Percentiles rank a stretch among this genome's conserved stretches.
Evolutionary conservation across 371 early-diverging fungal genomes (phyloP).

Genomic region (Mortierella sp.): DNA sequence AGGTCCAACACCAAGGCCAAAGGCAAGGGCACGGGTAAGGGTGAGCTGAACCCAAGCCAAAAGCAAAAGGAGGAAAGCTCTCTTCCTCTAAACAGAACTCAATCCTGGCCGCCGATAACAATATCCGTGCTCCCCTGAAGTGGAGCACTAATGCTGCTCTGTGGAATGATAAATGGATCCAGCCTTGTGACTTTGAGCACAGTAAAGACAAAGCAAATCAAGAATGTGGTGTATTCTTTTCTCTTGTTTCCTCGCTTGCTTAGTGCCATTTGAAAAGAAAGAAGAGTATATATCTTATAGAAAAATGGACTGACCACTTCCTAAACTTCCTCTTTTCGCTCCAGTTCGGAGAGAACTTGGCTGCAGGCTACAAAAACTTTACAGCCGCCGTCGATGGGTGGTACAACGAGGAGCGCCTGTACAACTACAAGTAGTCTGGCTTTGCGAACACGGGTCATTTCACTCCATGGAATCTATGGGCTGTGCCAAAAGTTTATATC

Average conservation of each 20-base stretch:
- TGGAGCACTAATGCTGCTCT: constrained; percentile 63
- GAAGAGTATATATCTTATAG: neutral
- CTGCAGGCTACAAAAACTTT: constrained; percentile 59
- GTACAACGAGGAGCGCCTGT: constrained; percentile 63
- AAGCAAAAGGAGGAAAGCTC: neutral
- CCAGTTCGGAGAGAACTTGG: constrained; percentile 66
- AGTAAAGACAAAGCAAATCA: constrained; percentile 33
- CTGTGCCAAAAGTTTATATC: constrained; percentile 57
- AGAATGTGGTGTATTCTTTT: neutral
- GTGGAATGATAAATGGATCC: constrained; percentile 66
- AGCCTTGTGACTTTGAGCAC: constrained; percentile 62
- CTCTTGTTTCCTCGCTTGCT: neutral
- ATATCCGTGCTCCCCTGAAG: constrained; percentile 59
- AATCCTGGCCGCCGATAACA: constrained; percentile 62
- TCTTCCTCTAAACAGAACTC: neutral
- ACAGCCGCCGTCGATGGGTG: constrained; percentile 58
- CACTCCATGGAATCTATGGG: too few relatives aligned
- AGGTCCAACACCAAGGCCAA: too few relatives aligned
- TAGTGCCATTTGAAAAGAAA: too few relatives aligned
- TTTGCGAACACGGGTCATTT: constrained; percentile 63
- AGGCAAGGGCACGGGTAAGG: too few relatives aligned
- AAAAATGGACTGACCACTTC: neutral
- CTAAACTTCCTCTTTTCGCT: neutral
- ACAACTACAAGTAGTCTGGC: constrained; percentile 63
- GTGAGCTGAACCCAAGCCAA: too few relatives aligned